phyloP scores from a whole-genome alignment of 1,139 yeast species.

The Yamadazyma dushanensis region DNA sequence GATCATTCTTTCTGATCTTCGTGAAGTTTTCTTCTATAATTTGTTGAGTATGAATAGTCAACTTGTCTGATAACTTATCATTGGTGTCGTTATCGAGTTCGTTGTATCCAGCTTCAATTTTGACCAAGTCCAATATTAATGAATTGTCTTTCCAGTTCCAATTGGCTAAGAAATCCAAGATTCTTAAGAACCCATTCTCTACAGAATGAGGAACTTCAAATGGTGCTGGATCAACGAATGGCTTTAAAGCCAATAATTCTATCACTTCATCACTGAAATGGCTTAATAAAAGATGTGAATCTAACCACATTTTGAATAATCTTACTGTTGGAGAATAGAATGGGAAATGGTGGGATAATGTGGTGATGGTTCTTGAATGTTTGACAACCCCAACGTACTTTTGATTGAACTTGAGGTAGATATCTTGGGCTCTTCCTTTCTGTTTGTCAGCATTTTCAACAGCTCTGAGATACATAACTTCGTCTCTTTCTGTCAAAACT shows the following conservation, averaged over 20 bases:
- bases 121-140: slow-evolving; percentile 70
- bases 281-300: slow-evolving; percentile 60
- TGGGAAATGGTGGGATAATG: slow-evolving; percentile 71
- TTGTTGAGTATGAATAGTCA: slow-evolving; percentile 64
- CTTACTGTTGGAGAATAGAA: slow-evolving; percentile 80
- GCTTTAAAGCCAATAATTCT: slow-evolving; percentile 79
- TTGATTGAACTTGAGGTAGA: slow-evolving; percentile 65
- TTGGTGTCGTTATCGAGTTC: slow-evolving; percentile 20
- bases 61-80: slow-evolving; percentile 54
- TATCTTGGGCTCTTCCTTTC: slow-evolving; percentile 58
- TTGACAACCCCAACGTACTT: slow-evolving; percentile 69
- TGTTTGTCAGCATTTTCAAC: slow-evolving; percentile 62
- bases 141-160: slow-evolving; percentile 98
- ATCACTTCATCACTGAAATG: slow-evolving; percentile 77
- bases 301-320: slow-evolving; percentile 85
- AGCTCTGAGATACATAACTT: slow-evolving; percentile 67
- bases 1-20: slow-evolving; percentile 71
- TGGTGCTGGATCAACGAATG: slow-evolving; percentile 87
- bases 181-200: slow-evolving; percentile 76
- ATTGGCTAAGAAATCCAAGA: slow-evolving; percentile 64
- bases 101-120: slow-evolving; percentile 32
- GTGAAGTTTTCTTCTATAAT: slow-evolving; percentile 63
- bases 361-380: slow-evolving; percentile 76
- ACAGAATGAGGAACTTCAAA: slow-evolving; percentile 76
- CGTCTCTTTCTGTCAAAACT: slow-evolving; percentile 81